Conservation (phyloP, 2,329 filamentous ascomycete species). For the Ceratocystis eucalypticola region DNA sequence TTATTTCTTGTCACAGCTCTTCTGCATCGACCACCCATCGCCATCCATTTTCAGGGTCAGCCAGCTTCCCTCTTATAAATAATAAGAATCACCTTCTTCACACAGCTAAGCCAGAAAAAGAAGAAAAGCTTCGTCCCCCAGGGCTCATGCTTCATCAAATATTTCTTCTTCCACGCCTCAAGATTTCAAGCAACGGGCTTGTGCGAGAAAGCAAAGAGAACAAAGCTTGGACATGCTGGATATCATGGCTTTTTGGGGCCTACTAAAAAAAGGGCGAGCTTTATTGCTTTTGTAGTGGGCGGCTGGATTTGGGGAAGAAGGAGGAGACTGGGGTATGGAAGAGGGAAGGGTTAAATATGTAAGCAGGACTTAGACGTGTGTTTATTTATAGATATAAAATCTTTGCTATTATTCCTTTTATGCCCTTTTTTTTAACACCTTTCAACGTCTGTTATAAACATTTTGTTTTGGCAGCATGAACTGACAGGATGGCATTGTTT, state of each 20-base stretch:
- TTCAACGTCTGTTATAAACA: neutral
- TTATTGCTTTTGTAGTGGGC: neutral
- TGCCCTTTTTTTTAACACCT: neutral
- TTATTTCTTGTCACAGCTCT: neutral
- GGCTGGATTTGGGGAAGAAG: neutral
- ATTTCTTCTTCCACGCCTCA: neutral
- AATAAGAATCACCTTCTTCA: neutral
- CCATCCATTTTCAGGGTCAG: neutral
- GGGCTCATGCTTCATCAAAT: neutral
- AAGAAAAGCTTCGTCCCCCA: neutral
- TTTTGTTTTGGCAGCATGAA: slow-evolving; percentile 1
- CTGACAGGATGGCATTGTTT: neutral
- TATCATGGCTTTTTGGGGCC: neutral
- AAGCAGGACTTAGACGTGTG: too few species aligned
- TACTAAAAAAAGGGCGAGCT: neutral
- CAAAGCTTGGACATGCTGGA: neutral
- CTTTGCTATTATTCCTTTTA: too few species aligned
- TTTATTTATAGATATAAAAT: too few species aligned
- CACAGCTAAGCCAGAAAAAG: neutral
- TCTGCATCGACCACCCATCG: neutral
- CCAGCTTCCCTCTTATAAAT: neutral
- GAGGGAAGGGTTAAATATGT: too few species aligned
- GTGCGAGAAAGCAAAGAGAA: neutral
- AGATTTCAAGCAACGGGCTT: neutral
- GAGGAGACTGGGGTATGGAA: neutral